These are phyloP conservation scores for Inga laurina DNA, from an alignment of 306 rosid species.

Conservation along the genomic window DNA sequence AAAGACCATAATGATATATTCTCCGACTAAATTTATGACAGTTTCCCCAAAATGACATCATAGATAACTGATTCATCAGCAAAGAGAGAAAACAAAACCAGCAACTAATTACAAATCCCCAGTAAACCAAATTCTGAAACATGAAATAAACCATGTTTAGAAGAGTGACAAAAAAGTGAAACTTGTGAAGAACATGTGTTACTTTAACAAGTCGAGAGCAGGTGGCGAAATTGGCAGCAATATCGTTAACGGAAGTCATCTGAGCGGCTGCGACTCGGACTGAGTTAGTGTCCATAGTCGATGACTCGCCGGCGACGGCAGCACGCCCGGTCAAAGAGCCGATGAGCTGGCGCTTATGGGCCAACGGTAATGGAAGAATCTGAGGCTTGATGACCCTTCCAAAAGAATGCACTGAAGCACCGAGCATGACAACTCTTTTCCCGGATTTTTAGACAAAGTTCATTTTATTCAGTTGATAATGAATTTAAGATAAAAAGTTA, in stretches of 20 bases:
- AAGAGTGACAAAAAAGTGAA: neutral
- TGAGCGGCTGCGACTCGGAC: conserved; percentile 92
- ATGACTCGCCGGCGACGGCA: conserved; percentile 33
- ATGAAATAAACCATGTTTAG: neutral
- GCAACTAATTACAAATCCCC: neutral
- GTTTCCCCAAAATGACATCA: neutral
- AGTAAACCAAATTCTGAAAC: neutral
- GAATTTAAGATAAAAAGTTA: no score
- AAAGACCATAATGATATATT: neutral
- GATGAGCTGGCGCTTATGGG: conserved; percentile 13
- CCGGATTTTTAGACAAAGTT: neutral
- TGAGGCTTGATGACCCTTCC: neutral
- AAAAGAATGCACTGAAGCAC: neutral
- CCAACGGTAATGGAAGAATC: neutral
- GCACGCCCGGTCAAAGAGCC: conserved; percentile 19
- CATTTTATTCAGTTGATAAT: neutral
- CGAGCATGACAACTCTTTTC: neutral
- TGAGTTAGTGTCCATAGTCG: conserved; percentile 62
- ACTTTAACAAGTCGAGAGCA: conserved; percentile 83
- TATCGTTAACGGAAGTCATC: conserved; percentile 86
- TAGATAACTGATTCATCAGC: neutral
- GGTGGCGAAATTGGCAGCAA: conserved; percentile 71
- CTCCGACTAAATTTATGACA: neutral
- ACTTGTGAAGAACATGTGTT: neutral
- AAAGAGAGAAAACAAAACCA: neutral